Base-by-base conservation (phyloP, 306 rosid species). In the Dalbergia oliveri region DNA sequence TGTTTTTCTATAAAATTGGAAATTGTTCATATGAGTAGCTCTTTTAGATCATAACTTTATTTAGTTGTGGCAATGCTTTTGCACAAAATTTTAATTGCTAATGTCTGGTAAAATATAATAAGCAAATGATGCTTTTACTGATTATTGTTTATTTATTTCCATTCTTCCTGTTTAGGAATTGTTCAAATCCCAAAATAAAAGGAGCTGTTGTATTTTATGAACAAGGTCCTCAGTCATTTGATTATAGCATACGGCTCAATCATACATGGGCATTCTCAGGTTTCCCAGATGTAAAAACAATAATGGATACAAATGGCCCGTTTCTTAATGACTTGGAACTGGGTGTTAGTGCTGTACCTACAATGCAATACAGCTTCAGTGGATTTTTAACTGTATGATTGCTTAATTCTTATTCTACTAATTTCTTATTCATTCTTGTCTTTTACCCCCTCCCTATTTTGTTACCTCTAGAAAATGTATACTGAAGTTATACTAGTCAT, bases 251-350 rank as follows among this genome's bases (percentile, higher is more conserved):
- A 79, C 97, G 98, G 68, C 99, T 94, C 77, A 93, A 93, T 84
- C 99, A 94, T 81, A 87, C 99, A 5, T 94, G 99, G 99, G 99
- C 99, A 84, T 90, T 94, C 93, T 90, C 97, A 0, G 99, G 99
- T 84, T 94, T 94, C 86, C 99, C 98, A 49, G 89, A 94, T 83
- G 93, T 93, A 79, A 93, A 82, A 78, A 81, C 97, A 75, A 94
- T 94, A 86, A 94, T 94, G 99, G 99, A 94, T 69, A 88, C 90
- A 43, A 94, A 89, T 87, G 99, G 99, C 50, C 95, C 99, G 71
- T 94, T 85, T 86, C 89, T 94, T 47, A 84, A 91, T 80, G 99
- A 94, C 86, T 84, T 94, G 97, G 93, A 91, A 59, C 84, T 91
- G 84, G 97, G 98, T 35, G 88, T 86, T 66, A 91, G 75, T 84